Evolutionary conservation across 2,329 filamentous ascomycete species (phyloP).

Genomic region (Cordyceps fumosorosea): DNA sequence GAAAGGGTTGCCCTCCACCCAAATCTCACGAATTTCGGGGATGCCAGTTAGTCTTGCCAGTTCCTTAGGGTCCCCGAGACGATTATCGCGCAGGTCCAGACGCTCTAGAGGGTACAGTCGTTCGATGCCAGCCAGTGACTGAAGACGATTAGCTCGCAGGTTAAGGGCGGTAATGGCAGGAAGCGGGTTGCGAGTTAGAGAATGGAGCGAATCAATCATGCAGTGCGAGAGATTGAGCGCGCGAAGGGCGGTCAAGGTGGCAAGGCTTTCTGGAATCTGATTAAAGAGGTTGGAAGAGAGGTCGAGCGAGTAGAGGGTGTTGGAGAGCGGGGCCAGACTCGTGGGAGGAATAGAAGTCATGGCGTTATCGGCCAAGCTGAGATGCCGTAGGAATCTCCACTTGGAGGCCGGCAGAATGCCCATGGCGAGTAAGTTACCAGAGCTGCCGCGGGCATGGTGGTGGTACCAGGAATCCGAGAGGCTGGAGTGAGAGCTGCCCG

Average conservation of each 20-base stretch:
- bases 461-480: constrained; percentile 58
- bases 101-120: constrained; percentile 82
- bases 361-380: constrained; percentile 87
- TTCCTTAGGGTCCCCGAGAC: constrained; percentile 83
- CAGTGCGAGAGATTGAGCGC: constrained; percentile 92
- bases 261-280: constrained; percentile 88
- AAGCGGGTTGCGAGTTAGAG: constrained; percentile 75
- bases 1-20: constrained; percentile 88
- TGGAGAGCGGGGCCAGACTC: constrained; percentile 75
- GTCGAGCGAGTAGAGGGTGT: constrained; percentile 86
- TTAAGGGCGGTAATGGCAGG: constrained; percentile 93
- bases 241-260: constrained; percentile 77
- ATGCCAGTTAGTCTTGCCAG: constrained; percentile 83
- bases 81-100: constrained; percentile 86
- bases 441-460: constrained; percentile 57
- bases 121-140: constrained; percentile 84
- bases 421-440: constrained; percentile 67
- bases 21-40: constrained; percentile 86
- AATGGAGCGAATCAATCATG: constrained; percentile 94
- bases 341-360: constrained; percentile 70
- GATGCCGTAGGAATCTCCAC: constrained; percentile 89
- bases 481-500: constrained; percentile 85
- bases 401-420: constrained; percentile 75
- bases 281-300: constrained; percentile 87
- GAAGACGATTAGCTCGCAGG: constrained; percentile 78